phyloP scores from a whole-genome alignment of 805 yeast genomes.

The Blastobotrys robertii region DNA sequence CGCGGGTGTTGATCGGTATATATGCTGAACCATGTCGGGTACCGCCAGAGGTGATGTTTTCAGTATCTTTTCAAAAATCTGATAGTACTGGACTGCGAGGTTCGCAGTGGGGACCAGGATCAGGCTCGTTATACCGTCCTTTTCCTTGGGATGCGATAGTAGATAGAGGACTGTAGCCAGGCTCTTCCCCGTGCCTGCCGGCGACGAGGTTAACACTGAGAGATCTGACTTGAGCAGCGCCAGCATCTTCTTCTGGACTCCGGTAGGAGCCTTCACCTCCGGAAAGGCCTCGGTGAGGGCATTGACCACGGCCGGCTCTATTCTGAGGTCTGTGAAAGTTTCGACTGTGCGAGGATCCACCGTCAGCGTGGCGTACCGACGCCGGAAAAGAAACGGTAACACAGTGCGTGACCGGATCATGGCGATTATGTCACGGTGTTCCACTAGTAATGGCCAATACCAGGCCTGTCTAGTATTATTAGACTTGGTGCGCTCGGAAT shows the following conservation, averaged over 20 bases:
- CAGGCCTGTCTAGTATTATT: too few species aligned
- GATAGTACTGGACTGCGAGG: constrained; percentile 26
- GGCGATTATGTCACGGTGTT: too few species aligned
- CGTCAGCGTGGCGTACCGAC: too few species aligned
- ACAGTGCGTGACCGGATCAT: too few species aligned
- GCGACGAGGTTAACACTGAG: constrained; percentile 22
- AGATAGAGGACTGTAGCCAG: constrained; percentile 22
- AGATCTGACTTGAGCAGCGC: constrained; percentile 19
- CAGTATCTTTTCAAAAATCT: constrained; percentile 8
- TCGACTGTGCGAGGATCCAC: too few species aligned
- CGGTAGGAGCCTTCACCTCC: constrained; percentile 14
- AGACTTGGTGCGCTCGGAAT: constrained; percentile 6
- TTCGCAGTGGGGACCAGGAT: constrained; percentile 28
- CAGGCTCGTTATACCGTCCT: constrained; percentile 16
- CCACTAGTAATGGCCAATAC: too few species aligned
- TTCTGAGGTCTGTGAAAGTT: too few species aligned
- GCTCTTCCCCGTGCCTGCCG: constrained; percentile 29
- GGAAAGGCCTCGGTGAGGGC: constrained; percentile 8
- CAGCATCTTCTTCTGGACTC: constrained; percentile 23
- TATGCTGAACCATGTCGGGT: constrained; percentile 13
- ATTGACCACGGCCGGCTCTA: constrained; percentile 4
- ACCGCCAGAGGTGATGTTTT: constrained; percentile 7
- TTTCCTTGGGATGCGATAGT: constrained; percentile 12
- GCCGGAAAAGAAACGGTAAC: too few species aligned
- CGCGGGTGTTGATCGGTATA: constrained; percentile 20